Conservation (phyloP, 2,329 filamentous ascomycete genomes). For the Huntiella decipiens region DNA sequence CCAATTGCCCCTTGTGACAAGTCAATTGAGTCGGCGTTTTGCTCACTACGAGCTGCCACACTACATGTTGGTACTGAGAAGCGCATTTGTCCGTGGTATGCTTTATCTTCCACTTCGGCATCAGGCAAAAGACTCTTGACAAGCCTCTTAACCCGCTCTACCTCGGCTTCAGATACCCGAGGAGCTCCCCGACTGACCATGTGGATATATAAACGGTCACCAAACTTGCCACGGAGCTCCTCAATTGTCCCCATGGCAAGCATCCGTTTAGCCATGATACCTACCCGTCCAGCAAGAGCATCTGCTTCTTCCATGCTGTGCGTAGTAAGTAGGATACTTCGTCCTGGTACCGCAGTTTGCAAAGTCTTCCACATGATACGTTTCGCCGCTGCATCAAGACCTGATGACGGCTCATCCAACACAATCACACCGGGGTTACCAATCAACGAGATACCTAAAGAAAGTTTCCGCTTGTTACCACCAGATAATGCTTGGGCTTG, state of each 20-base stretch:
- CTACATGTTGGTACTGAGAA: conserved; percentile 49
- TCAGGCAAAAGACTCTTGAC: conserved; percentile 39
- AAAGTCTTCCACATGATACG: conserved; percentile 86
- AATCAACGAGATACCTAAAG: conserved; percentile 75
- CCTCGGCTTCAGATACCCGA: conserved; percentile 49
- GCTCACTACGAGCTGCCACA: conserved; percentile 13
- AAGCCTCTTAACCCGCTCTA: conserved; percentile 47
- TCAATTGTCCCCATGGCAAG: conserved; percentile 64
- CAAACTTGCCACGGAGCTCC: conserved; percentile 53
- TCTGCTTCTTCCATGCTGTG: conserved; percentile 95
- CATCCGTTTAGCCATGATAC: conserved; percentile 74
- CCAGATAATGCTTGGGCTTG: conserved; percentile 69
- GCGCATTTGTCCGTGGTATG: conserved; percentile 71
- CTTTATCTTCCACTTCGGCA: conserved; percentile 51
- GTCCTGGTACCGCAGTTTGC: conserved; percentile 49
- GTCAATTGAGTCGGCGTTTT: neutral
- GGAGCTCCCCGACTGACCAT: conserved; percentile 59
- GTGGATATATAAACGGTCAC: conserved; percentile 64
- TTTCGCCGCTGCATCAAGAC: conserved; percentile 80
- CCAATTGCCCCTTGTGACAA: conserved; percentile 38
- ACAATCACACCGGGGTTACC: conserved; percentile 76
- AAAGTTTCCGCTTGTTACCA: conserved; percentile 86
- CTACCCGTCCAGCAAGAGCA: conserved; percentile 63
- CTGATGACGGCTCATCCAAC: conserved; percentile 74
- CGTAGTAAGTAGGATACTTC: conserved; percentile 75